Base-by-base conservation (phyloP, 768 basidiomycete genomes). In the Cystofilobasidium capitatum region DNA sequence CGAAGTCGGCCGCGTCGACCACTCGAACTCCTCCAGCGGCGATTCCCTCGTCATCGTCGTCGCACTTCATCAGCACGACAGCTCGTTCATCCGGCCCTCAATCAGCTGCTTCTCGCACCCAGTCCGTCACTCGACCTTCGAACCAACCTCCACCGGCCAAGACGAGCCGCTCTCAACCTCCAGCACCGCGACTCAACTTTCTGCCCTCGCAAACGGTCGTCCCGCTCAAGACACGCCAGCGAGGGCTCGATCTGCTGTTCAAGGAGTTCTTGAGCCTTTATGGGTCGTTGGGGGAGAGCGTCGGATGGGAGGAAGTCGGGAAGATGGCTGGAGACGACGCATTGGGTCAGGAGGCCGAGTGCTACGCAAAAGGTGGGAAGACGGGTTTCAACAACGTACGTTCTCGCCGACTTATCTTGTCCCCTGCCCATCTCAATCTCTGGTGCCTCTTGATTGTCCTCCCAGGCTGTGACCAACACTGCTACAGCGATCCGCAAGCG, bases 331-430 rank as follows among this genome's bases (percentile, higher is more conserved):
- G 85, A 0, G 85, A 89, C 62, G 88, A 94, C 77, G 85, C 91
- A 4, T 81, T 91, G 13, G 82, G 79, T 58, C 90, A 94, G 73
- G 91, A 94, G 73, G 82, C 83, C 39, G 86, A 90, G 68, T 81
- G 91, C 0, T 91, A 91, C 77, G 80, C 79, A 31, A 84, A 83
- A 69, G 83, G 87, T 0, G 86, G 81, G 62, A 90, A 88, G 76
- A 75, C 83, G 57, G 89, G 89, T 0, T 94, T 94, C 76, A 87
- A 89, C 59, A 87, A 88, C 79, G 89, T 88, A 74, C 70, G 83
- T 73, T 47, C 16, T 14, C 24, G n/a, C 20, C 5, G 13, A 6
- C 26, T 26, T 3, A 42, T 3, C 9, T 13, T 13, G 4, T 3
- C 26, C 26, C 37, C 14, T 14, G 16, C 58, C 12, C 14, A 16